Base-by-base conservation (phyloP, 1,139 yeast genomes). In the Arxiozyma slooffiae region DNA sequence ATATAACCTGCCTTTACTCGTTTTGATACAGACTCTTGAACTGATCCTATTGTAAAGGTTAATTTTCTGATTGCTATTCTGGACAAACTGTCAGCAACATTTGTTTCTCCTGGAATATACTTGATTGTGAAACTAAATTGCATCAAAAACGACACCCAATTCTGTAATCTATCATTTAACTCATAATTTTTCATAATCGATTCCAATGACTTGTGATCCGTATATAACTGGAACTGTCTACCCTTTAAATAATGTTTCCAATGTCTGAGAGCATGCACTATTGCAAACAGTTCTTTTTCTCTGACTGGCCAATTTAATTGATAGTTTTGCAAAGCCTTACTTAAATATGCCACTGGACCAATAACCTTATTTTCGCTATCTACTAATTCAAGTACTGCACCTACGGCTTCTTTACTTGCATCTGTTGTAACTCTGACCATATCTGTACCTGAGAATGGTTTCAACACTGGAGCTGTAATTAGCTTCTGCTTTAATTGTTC, bases 221-320 rank as follows among this genome's bases (percentile, higher is more conserved):
- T 18, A 22, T 38, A 22, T 18, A 38, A 22, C 6, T 18, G 8
- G 14, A 38, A 38, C 8, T 38, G 16, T 38, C 23, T 38, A 38
- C 47, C 42, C 30, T 38, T 23, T n/a, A 44, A 44, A 18, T 38
- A 38, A 23, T 44, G 47, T 17, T 17, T n/a, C 47, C 47, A 44
- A 16, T 20, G 17, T 16, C 34, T 20, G 38, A 44, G 17, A 5
- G 42, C 47, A 22, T 20, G 20, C 4, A n/a, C 14, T 8, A 38
- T 38, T 14, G 42, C 42, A 38, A 22, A 44, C 38, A n/a, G 9
- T 38, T 44, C 47, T 26, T 38, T 44, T n/a, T 37, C 38, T 17
- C 47, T 38, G 6, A 44, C 36, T 17, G 20, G 34, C 43, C 48
- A 30, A 9, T 23, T 20, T 9, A 30, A 22, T 20, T 46, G 21